Base-by-base conservation (phyloP, 75 land plant genomes). In the Picea glauca region DNA sequence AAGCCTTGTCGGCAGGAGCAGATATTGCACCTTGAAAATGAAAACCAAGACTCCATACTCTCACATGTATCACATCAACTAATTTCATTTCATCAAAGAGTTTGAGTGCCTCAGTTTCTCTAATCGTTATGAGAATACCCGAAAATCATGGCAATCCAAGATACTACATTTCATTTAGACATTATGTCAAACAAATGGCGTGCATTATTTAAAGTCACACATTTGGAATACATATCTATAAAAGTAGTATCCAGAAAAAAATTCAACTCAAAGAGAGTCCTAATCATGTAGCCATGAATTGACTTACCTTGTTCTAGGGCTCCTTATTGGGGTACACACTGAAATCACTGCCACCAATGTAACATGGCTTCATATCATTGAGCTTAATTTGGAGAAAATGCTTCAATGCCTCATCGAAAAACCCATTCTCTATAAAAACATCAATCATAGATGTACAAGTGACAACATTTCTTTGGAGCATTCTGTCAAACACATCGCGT, bases 361-460 rank as follows among this genome's bases (percentile, higher is more conserved):
- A 0, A 38, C 50, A 13, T 13, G 78, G 8, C 12, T 72, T 61
- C 50, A n/a, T 15, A 56, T 40, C 64, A 31, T 72, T 85, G 33
- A 26, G 21, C 61, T 79, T 83, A 75, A 74, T 83, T 23, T 77
- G 32, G 3, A 26, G 72, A 59, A 78, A 85, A 30, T 81, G 40
- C 9, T 78, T 75, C 78, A 88, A 80, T 65, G 81, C 74, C 2
- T 77, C 32, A 26, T 77, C 80, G 82, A 82, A 80, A 8, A 83
- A 43, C 20, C 87, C 80, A 56, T 83, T 83, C 21, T 74, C 78
- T 26, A 62, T 77, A 79, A 81, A 84, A 12, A 84, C 87, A 1
- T 67, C 72, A 50, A 89, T 81, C 82, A 86, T 64, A 8, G 83
- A 82, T 78, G 85, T 86, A 85, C 87, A 85, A 14, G 70, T 78